Conservation (phyloP, 2,329 filamentous ascomycete genomes). For the Colletotrichum neosansevieriae region DNA sequence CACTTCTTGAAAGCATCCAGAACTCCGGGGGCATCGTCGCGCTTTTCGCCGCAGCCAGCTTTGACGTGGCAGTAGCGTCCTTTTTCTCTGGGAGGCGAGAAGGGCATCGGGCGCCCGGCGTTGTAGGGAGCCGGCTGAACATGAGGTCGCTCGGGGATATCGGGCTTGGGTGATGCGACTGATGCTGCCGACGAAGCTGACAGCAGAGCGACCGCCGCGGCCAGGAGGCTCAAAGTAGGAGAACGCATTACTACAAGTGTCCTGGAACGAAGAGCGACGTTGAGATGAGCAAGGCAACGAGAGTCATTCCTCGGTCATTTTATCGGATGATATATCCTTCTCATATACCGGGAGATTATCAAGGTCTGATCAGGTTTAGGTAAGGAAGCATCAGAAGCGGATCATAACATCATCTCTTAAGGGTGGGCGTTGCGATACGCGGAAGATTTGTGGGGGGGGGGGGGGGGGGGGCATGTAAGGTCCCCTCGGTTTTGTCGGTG, state of each 20-base stretch:
- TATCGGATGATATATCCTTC: not conserved
- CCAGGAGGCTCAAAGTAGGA: constrained; percentile 1
- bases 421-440: constrained; percentile 27
- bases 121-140: constrained; percentile 32
- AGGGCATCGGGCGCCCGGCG: constrained; percentile 24
- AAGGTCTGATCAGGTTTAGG: not conserved
- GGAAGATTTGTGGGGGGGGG: constrained; percentile 35
- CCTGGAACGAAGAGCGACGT: not conserved
- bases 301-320: not conserved
- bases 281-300: not conserved
- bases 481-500: constrained; percentile 26
- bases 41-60: constrained; percentile 27
- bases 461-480: constrained; percentile 3
- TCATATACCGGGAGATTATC: constrained; percentile 16
- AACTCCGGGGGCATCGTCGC: constrained; percentile 57
- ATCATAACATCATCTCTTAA: constrained; percentile 1
- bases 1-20: constrained; percentile 67
- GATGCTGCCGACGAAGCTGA: constrained; percentile 1
- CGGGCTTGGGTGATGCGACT: not conserved
- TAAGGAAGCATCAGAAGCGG: not conserved
- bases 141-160: constrained; percentile 24
- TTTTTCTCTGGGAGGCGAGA: constrained; percentile 31
- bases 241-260: constrained; percentile 14
- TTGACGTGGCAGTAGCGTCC: constrained; percentile 37
- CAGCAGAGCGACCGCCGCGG: constrained; percentile 11